Evolutionary conservation across 2,329 filamentous ascomycete genomes (phyloP).

Genomic region (Colletotrichum sp.): DNA sequence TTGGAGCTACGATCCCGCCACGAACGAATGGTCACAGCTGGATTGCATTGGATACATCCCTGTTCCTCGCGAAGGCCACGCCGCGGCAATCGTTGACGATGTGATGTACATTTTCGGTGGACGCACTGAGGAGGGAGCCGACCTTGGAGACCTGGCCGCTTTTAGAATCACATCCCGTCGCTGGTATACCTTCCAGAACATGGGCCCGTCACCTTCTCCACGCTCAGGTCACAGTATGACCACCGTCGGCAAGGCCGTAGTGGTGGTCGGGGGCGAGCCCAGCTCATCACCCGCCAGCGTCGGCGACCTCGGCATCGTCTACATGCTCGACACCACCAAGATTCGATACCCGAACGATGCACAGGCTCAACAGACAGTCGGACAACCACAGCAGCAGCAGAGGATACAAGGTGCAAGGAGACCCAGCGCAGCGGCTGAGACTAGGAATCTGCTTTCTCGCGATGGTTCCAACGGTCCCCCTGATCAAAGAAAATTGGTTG

Average conservation of each 20-base stretch:
- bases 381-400: constrained; percentile 39
- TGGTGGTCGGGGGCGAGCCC: constrained; percentile 92
- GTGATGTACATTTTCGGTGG: constrained; percentile 99
- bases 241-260: constrained; percentile 87
- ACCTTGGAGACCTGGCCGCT: constrained; percentile 91
- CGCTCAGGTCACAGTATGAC: constrained; percentile 98
- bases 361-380: constrained; percentile 34
- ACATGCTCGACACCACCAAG: constrained; percentile 92
- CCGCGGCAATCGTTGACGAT: constrained; percentile 90
- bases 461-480: constrained; percentile 58
- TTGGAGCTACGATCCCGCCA: constrained; percentile 89
- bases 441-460: constrained; percentile 47
- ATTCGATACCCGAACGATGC: constrained; percentile 92
- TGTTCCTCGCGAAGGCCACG: constrained; percentile 90
- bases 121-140: constrained; percentile 89
- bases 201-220: constrained; percentile 94
- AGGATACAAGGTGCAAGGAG: constrained; percentile 45
- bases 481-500: constrained; percentile 55
- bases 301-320: constrained; percentile 85
- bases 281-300: constrained; percentile 84
- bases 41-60: constrained; percentile 99
- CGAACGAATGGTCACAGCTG: constrained; percentile 84
- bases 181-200: constrained; percentile 99
- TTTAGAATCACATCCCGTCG: constrained; percentile 76
- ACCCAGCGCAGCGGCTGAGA: constrained; percentile 46